Conservation (phyloP, 352 stramenopile genomes). For the Phytophthora uliginosa region DNA sequence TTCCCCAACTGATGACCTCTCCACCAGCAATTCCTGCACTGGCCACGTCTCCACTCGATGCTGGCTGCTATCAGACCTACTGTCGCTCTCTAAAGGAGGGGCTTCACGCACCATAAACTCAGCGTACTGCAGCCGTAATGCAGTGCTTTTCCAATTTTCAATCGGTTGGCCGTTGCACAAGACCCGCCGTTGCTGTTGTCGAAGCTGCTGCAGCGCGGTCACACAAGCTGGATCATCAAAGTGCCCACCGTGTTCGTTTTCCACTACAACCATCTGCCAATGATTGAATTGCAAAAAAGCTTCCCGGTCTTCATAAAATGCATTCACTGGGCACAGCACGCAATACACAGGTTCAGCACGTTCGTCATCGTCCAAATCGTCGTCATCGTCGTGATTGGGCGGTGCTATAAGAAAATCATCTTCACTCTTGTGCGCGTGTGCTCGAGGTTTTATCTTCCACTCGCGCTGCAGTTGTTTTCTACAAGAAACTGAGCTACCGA, state of each 20-base stretch:
- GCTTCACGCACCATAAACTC: constrained; percentile 60
- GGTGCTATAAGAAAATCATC: constrained; percentile 37
- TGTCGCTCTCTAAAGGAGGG: constrained; percentile 1
- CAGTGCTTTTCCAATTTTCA: constrained; percentile 63
- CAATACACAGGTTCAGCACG: constrained; percentile 62
- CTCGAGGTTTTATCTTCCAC: constrained; percentile 57
- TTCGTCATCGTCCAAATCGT: constrained; percentile 64
- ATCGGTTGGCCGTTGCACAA: constrained; percentile 73
- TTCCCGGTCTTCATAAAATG: constrained; percentile 62
- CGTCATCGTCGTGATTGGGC: constrained; percentile 42
- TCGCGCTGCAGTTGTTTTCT: constrained; percentile 60
- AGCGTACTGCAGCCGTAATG: constrained; percentile 52
- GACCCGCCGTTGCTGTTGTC: constrained; percentile 59
- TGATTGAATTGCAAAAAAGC: constrained; percentile 55
- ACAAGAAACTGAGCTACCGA: constrained; percentile 32
- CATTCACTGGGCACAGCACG: constrained; percentile 65
- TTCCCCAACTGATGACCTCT: constrained; percentile 54
- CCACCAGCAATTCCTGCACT: constrained; percentile 42
- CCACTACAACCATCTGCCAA: constrained; percentile 83
- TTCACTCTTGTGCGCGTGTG: constrained; percentile 31
- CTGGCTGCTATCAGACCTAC: constrained; percentile 12
- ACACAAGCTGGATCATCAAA: constrained; percentile 60
- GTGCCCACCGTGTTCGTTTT: constrained; percentile 65
- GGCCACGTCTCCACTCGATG: constrained; percentile 39
- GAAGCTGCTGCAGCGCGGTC: constrained; percentile 53